Evolutionary conservation across 148 eudicot species (phyloP).

Genomic region (Chenopodium album): DNA sequence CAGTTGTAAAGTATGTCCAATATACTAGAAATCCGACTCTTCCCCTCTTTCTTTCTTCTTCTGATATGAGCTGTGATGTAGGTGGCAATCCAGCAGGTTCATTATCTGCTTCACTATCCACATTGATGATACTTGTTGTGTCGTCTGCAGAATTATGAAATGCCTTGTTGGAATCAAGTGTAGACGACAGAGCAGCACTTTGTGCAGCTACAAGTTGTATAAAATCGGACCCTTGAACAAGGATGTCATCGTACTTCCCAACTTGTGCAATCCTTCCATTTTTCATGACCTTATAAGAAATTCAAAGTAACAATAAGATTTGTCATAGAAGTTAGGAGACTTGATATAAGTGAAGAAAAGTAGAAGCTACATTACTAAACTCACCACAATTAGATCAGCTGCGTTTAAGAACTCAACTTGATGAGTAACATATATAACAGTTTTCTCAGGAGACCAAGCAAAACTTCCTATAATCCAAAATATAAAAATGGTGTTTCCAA

Average conservation of each 20-base stretch:
- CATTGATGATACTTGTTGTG: not conserved
- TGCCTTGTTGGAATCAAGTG: slow-evolving; percentile 11
- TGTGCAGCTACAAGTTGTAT: slow-evolving; percentile 13
- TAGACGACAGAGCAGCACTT: not conserved
- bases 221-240: slow-evolving; percentile 10
- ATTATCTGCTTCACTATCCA: not conserved
- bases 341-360: not conserved
- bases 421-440: slow-evolving; percentile 22
- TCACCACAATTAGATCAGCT: slow-evolving; percentile 15
- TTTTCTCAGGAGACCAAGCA: slow-evolving; percentile 21
- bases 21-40: slow-evolving; percentile 10
- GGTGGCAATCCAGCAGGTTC: not conserved
- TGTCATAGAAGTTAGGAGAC: not conserved
- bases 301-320: not conserved
- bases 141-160: not conserved
- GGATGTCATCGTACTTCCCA: slow-evolving; percentile 8
- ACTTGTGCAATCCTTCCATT: slow-evolving; percentile 11
- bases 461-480: not conserved
- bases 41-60: slow-evolving; percentile 24
- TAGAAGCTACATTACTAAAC: not conserved
- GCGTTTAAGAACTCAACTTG: slow-evolving; percentile 22
- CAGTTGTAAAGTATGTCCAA: slow-evolving; percentile 22
- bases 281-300: slow-evolving; percentile 21
- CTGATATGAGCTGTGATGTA: slow-evolving; percentile 14
- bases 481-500: not conserved